Conservation (phyloP, 345 rosid species). For the Brassica incana region DNA sequence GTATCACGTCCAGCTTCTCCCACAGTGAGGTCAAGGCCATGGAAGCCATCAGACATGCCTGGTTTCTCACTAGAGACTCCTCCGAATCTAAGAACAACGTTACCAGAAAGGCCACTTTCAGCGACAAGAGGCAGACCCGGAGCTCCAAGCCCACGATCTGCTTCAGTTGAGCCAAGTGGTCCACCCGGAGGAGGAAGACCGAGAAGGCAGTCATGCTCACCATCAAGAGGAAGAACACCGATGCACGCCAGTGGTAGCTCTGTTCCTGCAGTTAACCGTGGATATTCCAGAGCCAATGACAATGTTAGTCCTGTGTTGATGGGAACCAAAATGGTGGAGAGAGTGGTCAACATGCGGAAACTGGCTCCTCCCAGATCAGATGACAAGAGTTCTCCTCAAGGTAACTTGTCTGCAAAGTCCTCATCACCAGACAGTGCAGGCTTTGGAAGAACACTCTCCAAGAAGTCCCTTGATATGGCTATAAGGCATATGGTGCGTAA, state of each 20-base stretch:
- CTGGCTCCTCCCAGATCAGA: constrained; percentile 82
- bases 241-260: constrained; percentile 81
- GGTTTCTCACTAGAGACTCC: constrained; percentile 95
- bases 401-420: constrained; percentile 72
- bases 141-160: constrained; percentile 83
- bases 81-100: constrained; percentile 88
- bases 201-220: constrained; percentile 93
- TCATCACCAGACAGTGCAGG: constrained; percentile 91
- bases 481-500: constrained; percentile 90
- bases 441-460: constrained; percentile 91
- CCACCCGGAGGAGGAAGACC: constrained; percentile 56
- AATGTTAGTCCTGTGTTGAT: constrained; percentile 80
- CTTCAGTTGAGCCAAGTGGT: constrained; percentile 72
- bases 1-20: constrained; percentile 79
- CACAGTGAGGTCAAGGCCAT: constrained; percentile 73
- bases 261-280: constrained; percentile 82
- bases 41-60: constrained; percentile 99
- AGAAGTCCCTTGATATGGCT: constrained; percentile 98
- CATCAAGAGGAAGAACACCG: constrained; percentile 80
- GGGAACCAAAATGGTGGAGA: constrained; percentile 95
- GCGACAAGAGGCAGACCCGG: constrained; percentile 96
- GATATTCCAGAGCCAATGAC: constrained; percentile 64
- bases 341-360: constrained; percentile 92
- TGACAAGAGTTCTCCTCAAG: constrained; percentile 69
- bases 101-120: constrained; percentile 90